Percentiles rank a stretch among this genome's conserved stretches.
phyloP scores from a whole-genome alignment of 768 basidiomycete genomes.

The Trametes coccinea region DNA sequence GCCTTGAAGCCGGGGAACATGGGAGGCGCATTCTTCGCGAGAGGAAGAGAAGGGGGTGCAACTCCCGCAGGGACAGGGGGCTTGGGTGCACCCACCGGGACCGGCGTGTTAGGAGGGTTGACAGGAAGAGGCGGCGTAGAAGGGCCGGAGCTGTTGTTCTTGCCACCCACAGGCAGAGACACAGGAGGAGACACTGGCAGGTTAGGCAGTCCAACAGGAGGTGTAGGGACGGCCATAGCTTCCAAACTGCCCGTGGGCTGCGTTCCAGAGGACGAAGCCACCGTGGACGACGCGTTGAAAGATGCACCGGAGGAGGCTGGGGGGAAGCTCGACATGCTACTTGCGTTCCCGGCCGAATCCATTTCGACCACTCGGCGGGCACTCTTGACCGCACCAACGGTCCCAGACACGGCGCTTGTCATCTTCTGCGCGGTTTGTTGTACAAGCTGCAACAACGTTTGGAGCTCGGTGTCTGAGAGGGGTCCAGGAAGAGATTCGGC shows the following conservation, averaged over 20 bases:
- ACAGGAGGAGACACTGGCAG: background rate
- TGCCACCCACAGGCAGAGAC: background rate
- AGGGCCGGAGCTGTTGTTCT: background rate
- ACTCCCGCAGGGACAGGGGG: background rate
- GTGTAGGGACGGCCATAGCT: background rate
- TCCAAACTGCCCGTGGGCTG: background rate
- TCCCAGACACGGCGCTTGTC: background rate
- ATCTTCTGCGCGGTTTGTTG: background rate
- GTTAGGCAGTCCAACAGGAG: background rate
- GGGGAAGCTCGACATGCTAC: background rate
- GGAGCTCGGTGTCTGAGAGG: background rate
- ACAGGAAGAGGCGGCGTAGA: constrained; percentile 20
- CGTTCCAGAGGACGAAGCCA: background rate
- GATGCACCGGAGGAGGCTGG: background rate
- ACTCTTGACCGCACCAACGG: background rate
- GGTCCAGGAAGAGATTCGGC: background rate
- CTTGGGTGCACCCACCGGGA: background rate
- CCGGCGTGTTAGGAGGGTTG: constrained; percentile 27
- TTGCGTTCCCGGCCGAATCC: background rate
- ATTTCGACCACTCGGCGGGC: background rate
- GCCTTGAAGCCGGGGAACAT: constrained; percentile 10
- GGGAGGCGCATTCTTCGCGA: constrained; percentile 7
- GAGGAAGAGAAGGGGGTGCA: background rate
- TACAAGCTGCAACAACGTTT: background rate
- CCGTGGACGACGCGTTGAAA: background rate